A percentile compares a stretch with the other conserved stretches of the same genome.
Conservation (phyloP, 1,284 basidiomycete species). For the Veloporphyrellus conicus region DNA sequence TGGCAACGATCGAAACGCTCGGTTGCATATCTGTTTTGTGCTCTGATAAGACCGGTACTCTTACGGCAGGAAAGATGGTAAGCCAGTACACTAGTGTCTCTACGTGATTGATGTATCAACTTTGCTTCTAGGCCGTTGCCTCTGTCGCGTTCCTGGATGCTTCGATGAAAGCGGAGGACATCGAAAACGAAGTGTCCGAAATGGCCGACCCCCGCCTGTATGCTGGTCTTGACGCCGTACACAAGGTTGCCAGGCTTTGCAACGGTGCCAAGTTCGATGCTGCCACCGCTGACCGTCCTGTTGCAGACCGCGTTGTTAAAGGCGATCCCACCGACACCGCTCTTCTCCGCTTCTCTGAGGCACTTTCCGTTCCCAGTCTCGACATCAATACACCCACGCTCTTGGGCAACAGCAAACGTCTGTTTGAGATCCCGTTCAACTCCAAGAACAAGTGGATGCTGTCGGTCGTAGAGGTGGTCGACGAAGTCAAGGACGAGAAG, state of each 20-base stretch:
- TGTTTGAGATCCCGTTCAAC: constrained; percentile 55
- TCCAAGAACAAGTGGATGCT: constrained; percentile 69
- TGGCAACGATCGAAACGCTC: constrained; percentile 59
- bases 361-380: constrained; percentile 30
- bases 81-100: background rate
- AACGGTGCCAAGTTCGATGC: constrained; percentile 58
- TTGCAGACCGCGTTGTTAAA: constrained; percentile 46
- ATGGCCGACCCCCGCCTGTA: constrained; percentile 10
- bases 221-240: constrained; percentile 33
- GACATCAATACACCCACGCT: constrained; percentile 24
- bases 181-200: constrained; percentile 26
- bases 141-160: constrained; percentile 42
- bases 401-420: constrained; percentile 28
- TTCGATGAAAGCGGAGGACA: constrained; percentile 28
- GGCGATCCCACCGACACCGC: constrained; percentile 66
- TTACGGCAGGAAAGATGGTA: constrained; percentile 42
- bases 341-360: constrained; percentile 57
- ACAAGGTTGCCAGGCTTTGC: constrained; percentile 52
- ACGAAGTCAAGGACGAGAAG: constrained; percentile 6
- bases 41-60: constrained; percentile 55
- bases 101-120: background rate
- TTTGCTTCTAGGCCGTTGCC: constrained; percentile 36
- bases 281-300: constrained; percentile 31
- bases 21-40: constrained; percentile 56
- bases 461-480: constrained; percentile 32